Evolutionary conservation across 192 early-diverging fungal genomes (phyloP).

Genomic region (Lobulomyces angularis): DNA sequence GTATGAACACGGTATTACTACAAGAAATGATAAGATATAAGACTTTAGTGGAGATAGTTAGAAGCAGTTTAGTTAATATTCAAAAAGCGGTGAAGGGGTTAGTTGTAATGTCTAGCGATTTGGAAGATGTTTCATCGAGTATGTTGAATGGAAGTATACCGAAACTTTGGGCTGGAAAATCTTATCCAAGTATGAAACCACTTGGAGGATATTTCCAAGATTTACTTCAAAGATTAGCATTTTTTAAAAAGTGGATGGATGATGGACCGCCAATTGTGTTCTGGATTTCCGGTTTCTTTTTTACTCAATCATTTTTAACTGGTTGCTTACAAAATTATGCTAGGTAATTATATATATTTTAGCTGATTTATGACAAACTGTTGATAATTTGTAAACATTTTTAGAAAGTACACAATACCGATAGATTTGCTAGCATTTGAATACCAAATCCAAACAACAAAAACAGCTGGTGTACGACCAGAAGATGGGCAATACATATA

Average conservation of each 20-base stretch:
- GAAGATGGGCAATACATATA: slow-evolving; percentile 53
- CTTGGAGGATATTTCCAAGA: slow-evolving; percentile 39
- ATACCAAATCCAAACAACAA: slow-evolving; percentile 33
- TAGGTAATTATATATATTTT: background rate
- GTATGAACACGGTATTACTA: slow-evolving; percentile 51
- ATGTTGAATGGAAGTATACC: slow-evolving; percentile 42
- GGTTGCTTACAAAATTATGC: background rate
- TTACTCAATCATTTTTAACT: slow-evolving; percentile 23
- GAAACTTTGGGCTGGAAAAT: slow-evolving; percentile 38
- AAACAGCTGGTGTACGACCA: slow-evolving; percentile 39
- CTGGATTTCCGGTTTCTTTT: slow-evolving; percentile 55
- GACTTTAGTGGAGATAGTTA: slow-evolving; percentile 35
- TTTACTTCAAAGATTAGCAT: slow-evolving; percentile 31
- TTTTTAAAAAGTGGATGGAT: slow-evolving; percentile 42
- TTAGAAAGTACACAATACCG: slow-evolving; percentile 47
- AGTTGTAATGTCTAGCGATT: slow-evolving; percentile 46
- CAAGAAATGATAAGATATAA: slow-evolving; percentile 47
- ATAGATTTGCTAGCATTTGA: slow-evolving; percentile 45
- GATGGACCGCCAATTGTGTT: slow-evolving; percentile 50
- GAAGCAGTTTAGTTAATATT: slow-evolving; percentile 39
- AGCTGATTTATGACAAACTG: no score
- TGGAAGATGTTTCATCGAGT: slow-evolving; percentile 44
- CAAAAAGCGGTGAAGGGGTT: slow-evolving; percentile 53
- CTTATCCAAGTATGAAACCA: slow-evolving; percentile 47
- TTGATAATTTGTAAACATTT: slow-evolving; percentile 43